These are phyloP conservation scores for Colletotrichum zoysiae DNA, from an alignment of 2,329 filamentous ascomycete species.

Conservation along the genomic window DNA sequence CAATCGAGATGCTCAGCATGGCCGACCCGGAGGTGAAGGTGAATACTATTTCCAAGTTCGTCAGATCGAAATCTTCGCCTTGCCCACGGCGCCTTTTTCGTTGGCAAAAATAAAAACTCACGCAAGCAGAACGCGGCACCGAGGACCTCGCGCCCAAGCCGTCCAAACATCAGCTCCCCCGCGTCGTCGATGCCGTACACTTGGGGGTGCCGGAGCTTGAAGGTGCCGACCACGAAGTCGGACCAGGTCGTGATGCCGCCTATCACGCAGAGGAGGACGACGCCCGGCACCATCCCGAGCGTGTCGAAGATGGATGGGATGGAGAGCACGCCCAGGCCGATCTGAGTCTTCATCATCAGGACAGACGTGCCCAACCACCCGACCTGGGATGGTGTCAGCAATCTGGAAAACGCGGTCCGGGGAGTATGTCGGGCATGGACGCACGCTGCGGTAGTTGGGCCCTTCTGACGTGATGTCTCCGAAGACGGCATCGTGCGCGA, in stretches of 20 bases:
- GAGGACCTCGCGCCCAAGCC: slow-evolving; percentile 57
- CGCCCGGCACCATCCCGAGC: slow-evolving; percentile 61
- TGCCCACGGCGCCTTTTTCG: not conserved
- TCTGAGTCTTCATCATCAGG: slow-evolving; percentile 60
- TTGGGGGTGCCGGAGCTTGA: slow-evolving; percentile 62
- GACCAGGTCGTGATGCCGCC: slow-evolving; percentile 61
- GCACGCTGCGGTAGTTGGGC: slow-evolving; percentile 28
- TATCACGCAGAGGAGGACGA: slow-evolving; percentile 56
- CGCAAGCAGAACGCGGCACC: slow-evolving; percentile 52
- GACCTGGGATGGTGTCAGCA: slow-evolving; percentile 47
- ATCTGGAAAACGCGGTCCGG: not conserved
- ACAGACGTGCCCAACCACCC: slow-evolving; percentile 57
- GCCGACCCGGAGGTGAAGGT: slow-evolving; percentile 52
- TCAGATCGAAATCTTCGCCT: not conserved
- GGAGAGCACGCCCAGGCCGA: slow-evolving; percentile 60
- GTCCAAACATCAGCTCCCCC: slow-evolving; percentile 61
- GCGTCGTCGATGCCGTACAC: slow-evolving; percentile 67
- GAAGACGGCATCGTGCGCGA: slow-evolving; percentile 50
- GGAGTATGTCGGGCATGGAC: slow-evolving; percentile 45
- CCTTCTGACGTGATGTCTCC: slow-evolving; percentile 48
- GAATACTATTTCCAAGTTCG: slow-evolving; percentile 38
- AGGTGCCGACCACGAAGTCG: slow-evolving; percentile 60
- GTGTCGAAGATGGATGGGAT: slow-evolving; percentile 59
- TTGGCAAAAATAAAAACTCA: slow-evolving; percentile 26
- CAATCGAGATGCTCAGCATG: slow-evolving; percentile 56